Evolutionary conservation across 31 red algal species (phyloP).

Genomic region (Porphyra umbilicalis): DNA sequence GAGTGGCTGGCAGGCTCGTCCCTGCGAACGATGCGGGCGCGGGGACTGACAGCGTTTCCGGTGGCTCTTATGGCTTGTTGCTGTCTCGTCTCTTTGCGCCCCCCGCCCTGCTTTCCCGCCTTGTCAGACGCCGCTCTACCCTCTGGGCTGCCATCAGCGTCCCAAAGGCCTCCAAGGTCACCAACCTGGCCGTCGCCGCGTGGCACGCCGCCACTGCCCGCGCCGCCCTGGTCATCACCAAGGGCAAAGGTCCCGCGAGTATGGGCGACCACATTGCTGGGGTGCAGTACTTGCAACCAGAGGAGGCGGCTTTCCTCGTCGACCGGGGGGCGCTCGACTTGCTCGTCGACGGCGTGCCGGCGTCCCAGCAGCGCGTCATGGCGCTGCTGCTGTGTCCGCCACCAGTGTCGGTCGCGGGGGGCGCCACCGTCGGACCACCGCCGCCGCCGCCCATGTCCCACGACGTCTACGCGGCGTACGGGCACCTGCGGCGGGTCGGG

Average conservation of each 20-base stretch:
- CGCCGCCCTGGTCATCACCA: conserved; percentile 15
- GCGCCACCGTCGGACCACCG: too few species aligned
- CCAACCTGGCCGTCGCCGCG: conserved; percentile 23
- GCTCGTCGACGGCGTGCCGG: conserved; percentile 43
- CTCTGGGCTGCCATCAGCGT: conserved; percentile 28
- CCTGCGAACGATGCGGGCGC: too few species aligned
- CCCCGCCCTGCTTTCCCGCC: neutral
- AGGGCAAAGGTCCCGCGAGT: conserved; percentile 33
- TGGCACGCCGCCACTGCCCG: conserved; percentile 28
- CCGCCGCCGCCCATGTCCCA: conserved; percentile 3
- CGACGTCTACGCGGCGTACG: conserved; percentile 49
- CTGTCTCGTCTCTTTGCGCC: too few species aligned
- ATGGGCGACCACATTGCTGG: conserved; percentile 39
- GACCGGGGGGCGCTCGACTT: conserved; percentile 53
- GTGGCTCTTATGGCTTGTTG: too few species aligned
- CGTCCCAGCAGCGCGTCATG: conserved; percentile 44
- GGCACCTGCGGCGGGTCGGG: conserved; percentile 53
- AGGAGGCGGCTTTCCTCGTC: conserved; percentile 70
- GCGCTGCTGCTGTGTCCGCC: conserved; percentile 9
- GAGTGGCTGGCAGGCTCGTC: too few species aligned
- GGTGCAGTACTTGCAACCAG: conserved; percentile 46
- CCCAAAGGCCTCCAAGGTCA: conserved; percentile 22
- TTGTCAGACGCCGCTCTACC: conserved; percentile 3
- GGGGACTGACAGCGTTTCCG: too few species aligned
- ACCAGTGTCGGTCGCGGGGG: neutral